Percentiles rank a stretch among this genome's conserved stretches.
Evolutionary conservation across 106 monocot species (phyloP).

Genomic region (Dendrobium nobile): DNA sequence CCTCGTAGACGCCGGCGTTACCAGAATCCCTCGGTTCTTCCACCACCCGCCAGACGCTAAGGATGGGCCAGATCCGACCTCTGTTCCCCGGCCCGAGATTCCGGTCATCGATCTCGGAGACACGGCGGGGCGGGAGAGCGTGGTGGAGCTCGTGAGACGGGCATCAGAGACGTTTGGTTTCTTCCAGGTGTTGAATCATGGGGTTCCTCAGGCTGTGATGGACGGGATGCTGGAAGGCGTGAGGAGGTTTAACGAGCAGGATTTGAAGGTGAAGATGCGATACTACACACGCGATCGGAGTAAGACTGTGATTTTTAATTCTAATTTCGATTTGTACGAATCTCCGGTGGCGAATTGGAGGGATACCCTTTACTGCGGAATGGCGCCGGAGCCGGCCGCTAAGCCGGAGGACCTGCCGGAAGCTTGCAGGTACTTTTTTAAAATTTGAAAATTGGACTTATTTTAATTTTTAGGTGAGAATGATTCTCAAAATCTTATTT

Average conservation of each 20-base stretch:
- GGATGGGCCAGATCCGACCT: not conserved
- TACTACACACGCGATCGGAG: conserved; percentile 15
- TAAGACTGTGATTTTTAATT: conserved; percentile 27
- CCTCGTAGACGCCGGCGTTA: conserved; percentile 41
- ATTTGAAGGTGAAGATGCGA: conserved; percentile 18
- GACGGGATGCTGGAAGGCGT: conserved; percentile 21
- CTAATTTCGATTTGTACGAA: conserved; percentile 32
- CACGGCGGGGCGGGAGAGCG: conserved; percentile 24
- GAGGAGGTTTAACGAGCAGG: conserved; percentile 37
- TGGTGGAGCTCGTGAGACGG: conserved; percentile 12
- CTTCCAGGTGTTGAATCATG: conserved; percentile 47
- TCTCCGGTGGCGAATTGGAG: conserved; percentile 41
- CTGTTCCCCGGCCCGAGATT: conserved; percentile 16
- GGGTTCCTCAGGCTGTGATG: conserved; percentile 14
- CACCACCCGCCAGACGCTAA: conserved; percentile 17
- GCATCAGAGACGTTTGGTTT: conserved; percentile 36
- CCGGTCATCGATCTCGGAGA: conserved; percentile 37
- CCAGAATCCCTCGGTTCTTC: conserved; percentile 34
- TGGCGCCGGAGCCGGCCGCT: conserved; percentile 11
- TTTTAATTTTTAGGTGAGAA: no score
- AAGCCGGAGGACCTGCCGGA: conserved; percentile 28
- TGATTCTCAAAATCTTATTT: no score
- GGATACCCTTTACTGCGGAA: conserved; percentile 22
- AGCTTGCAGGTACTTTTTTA: not conserved
- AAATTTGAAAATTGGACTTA: no score